phyloP scores from a whole-genome alignment of 306 rosid species.

The Erythrophleum fordii region DNA sequence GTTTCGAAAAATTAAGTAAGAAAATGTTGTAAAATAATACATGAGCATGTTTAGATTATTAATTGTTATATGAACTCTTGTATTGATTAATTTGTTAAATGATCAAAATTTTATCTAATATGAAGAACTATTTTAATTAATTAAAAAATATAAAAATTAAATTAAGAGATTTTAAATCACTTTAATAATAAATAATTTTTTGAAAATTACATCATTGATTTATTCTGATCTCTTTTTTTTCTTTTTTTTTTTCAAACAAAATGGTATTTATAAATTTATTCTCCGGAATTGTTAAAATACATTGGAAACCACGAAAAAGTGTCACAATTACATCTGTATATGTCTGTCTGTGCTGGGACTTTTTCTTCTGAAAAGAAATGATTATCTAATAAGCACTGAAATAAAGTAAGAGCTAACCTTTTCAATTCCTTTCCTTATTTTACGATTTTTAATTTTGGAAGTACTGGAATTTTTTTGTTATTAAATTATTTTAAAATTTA shows the following conservation, averaged over 20 bases:
- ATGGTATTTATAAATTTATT: not conserved
- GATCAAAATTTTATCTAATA: not conserved
- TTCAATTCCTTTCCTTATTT: not conserved
- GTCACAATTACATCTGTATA: not conserved
- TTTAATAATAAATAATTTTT: not conserved
- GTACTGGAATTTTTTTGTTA: too few species aligned
- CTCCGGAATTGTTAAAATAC: not conserved
- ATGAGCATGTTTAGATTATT: too few species aligned
- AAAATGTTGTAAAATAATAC: too few species aligned
- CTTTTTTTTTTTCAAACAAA: not conserved
- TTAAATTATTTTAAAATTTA: too few species aligned
- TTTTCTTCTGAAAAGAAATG: slow-evolving; percentile 1
- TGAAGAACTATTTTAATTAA: too few species aligned
- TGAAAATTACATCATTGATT: not conserved
- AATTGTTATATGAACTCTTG: too few species aligned
- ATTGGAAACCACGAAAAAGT: not conserved
- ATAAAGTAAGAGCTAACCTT: not conserved
- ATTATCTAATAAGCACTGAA: slow-evolving; percentile 1
- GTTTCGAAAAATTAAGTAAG: too few species aligned
- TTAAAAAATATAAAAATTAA: too few species aligned
- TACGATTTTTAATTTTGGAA: too few species aligned
- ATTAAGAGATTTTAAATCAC: too few species aligned
- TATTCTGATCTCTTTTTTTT: not conserved
- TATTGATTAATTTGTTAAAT: too few species aligned
- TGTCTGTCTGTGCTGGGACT: not conserved